Base-by-base conservation (phyloP, 176 grass and related monocot genomes). In the Urochloa ruziziensis region DNA sequence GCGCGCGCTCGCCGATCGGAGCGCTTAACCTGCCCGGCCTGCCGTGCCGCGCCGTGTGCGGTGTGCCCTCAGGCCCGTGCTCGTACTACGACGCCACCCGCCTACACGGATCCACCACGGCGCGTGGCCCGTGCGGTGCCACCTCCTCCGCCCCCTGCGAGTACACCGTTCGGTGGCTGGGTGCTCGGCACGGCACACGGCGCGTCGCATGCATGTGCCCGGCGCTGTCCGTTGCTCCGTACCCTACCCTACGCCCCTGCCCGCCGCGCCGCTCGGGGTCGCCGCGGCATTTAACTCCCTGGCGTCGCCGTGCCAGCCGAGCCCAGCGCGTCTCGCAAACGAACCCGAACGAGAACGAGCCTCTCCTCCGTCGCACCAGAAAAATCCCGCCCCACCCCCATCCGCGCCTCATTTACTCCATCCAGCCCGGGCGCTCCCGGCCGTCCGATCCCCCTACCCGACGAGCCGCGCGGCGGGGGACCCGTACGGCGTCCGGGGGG, bases 241-340 rank as follows among this genome's bases (percentile, higher is more conserved):
- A 3, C 37, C 67, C 58, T n/a, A n/a, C n/a, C n/a, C n/a, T n/a
- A n/a, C n/a, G n/a, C 17, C 12, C 56, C 1, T 33, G 39, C 28
- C 43, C 17, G 19, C 51, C 19, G 76, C 16, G 19, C 51, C 35
- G 43, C 43, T 46, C 43, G n/a, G n/a, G n/a, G n/a, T 11, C 6
- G 54, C 57, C 62, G 32, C 62, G 30, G 78, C 78, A 80, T 67
- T 80, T 27, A 80, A 49, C 19, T 3, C 44, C 40, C n/a, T n/a
- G n/a, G 11, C 77, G 42, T 2, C 77, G 14, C 44, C 43, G 12
- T 35, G 57, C 75, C 75, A 47, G 62, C 71, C 10, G 4, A n/a
- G 30, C 13, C 37, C n/a, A 27, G 6, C 67, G 21, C 34, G 63
- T 37, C 65, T 24, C 9, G 35, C 35, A 35, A 67, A 40, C 47